Base-by-base conservation (phyloP, 2,329 filamentous ascomycete species). In the Trichophyton verrucosum region DNA sequence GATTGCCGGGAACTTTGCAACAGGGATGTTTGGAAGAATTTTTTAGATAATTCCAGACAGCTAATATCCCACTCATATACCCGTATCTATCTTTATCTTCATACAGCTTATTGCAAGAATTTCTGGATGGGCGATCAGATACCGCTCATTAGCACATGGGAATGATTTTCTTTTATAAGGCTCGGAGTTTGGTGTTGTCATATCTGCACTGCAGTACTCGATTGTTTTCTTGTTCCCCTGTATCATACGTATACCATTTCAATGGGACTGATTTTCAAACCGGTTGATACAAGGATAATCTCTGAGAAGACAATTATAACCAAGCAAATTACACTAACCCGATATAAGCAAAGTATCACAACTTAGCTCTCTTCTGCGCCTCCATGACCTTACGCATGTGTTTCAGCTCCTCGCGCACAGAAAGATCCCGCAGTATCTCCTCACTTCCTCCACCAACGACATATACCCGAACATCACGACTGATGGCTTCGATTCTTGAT, bases 11-110 rank as follows among this genome's bases (percentile, higher is more conserved):
- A 82, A 78, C 66, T 66, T 83, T 64, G 81, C 81, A 7, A 76
- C 80, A 44, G 80, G 80, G 27, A 73, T 83, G 74, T 72, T 83
- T 63, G 79, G 80, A 66, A 77, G 78, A 65, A 70, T 81, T 62
- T 83, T 83, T 83, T 70, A 77, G 77, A 66, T 76, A 70, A 51
- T 22, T 8, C n/a, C 27, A n/a, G 53, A 2, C 27, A 30, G 11
- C 7, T n/a, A 13, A 53, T 3, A n/a, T 3, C 22, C 22, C 22
- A 30, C 27, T 20, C 22, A 33, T 53, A 53, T 53, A 53, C 44
- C 40, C 40, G 17, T 44, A 44, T 47, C 44, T 11, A 22, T 22
- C 3, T 20, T 11, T 6, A 24, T 24, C 24, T 20, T 11, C 27
- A 30, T 30, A 30, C 27, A 6, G 27, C 27, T 30, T 30, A 30